Evolutionary conservation across 2,329 filamentous ascomycete genomes (phyloP).

Genomic region (Colletotrichum sp.): DNA sequence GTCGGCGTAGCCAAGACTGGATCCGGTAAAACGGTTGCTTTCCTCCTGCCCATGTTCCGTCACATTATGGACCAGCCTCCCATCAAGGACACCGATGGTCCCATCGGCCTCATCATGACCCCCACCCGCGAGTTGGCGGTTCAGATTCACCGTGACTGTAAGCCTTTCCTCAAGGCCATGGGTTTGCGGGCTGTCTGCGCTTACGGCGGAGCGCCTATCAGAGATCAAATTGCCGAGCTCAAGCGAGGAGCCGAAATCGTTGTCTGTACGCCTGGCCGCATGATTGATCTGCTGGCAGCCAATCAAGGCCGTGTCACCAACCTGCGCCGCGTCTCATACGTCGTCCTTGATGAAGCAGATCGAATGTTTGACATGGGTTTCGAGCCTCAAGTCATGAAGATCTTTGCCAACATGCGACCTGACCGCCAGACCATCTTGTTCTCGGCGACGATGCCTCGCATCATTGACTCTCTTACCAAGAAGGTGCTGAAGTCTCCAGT

Average conservation of each 20-base stretch:
- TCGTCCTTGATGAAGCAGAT: conserved; percentile 96
- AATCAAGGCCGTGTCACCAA: conserved; percentile 96
- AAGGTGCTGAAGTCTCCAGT: conserved; percentile 86
- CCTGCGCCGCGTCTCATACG: conserved; percentile 85
- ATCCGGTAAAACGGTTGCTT: conserved; percentile 96
- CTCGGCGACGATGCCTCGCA: conserved; percentile 93
- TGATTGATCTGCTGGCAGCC: conserved; percentile 93
- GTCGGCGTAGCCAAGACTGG: conserved; percentile 97
- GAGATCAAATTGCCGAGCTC: conserved; percentile 95
- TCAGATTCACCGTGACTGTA: conserved; percentile 94
- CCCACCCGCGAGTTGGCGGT: conserved; percentile 92
- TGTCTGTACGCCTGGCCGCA: conserved; percentile 91
- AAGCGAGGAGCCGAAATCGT: conserved; percentile 96
- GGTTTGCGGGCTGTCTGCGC: conserved; percentile 87
- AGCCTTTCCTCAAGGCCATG: conserved; percentile 89
- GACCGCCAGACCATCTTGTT: conserved; percentile 95
- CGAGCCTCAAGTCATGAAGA: conserved; percentile 97
- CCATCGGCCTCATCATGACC: conserved; percentile 87
- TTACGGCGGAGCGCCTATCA: conserved; percentile 94
- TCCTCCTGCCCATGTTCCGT: conserved; percentile 94
- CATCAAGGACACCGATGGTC: conserved; percentile 83
- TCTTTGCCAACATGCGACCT: conserved; percentile 88
- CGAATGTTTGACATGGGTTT: conserved; percentile 99
- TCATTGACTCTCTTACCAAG: conserved; percentile 88
- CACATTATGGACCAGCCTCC: conserved; percentile 94